Evolutionary conservation across 1,284 basidiomycete genomes (phyloP), one percentile per base, ranked within the genome.

Genomic region (Waitea zeae): DNA sequence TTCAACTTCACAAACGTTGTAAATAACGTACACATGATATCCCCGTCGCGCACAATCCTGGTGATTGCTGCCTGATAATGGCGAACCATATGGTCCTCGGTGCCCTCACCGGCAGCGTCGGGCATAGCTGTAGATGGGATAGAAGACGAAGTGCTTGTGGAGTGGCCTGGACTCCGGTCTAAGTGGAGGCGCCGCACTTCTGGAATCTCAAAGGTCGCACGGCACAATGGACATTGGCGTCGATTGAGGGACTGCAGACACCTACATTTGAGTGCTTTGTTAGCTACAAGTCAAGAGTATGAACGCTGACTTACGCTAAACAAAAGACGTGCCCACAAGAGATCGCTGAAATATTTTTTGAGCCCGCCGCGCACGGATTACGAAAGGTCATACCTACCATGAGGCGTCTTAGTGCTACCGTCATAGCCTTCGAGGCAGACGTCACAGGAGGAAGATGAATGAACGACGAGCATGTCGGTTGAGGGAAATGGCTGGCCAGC

Each of bases 271-370:
- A 29, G 3, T 14, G 4, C 24, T 4, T 24, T 12, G 17, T 26
- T 4, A 17, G 6, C 5, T 27, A 17, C 19, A 11, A 12, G 26
- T 12, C 29, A 14, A 12, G 17, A 9, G 17, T 13, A n/a, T 6
- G 18, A 6, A 20, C 24, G 19, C 18, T 4, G 18, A 12, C 32
- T 19, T 14, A 35, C 34, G 19, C 29, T 17, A 35, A 15, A 31
- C 56, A 64, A 48, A 65, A 63, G 30, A 56, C 54, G 38, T 65
- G 62, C 7, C 62, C 62, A 31, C 62, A 65, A 15, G 53, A 27
- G 40, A 65, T 62, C 37, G 53, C n/a, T n/a, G n/a, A n/a, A n/a
- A n/a, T n/a, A n/a, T n/a, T n/a, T n/a, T n/a, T n/a, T n/a, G n/a
- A n/a, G n/a, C n/a, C n/a, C n/a, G n/a, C n/a, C n/a, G n/a, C n/a